Conservation (phyloP, 306 rosid species). For the Vigna hirtella region DNA sequence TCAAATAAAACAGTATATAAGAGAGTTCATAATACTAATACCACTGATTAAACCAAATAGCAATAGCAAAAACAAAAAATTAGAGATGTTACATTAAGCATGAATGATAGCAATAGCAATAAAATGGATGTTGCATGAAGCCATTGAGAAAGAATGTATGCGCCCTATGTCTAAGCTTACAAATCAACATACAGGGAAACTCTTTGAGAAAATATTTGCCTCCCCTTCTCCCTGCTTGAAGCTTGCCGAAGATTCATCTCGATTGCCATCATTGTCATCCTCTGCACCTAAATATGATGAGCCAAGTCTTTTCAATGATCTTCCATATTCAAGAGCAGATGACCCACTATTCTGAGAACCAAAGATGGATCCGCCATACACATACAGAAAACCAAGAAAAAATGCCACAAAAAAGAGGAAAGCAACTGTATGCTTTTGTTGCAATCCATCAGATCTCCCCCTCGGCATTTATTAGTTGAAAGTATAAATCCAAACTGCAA, state of each 20-base stretch:
- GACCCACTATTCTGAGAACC: slow-evolving; percentile 69
- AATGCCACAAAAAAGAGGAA: slow-evolving; percentile 60
- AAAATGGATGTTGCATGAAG: slow-evolving; percentile 24
- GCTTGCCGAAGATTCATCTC: slow-evolving; percentile 68
- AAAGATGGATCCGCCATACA: slow-evolving; percentile 84
- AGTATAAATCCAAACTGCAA: slow-evolving; percentile 41
- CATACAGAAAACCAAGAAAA: slow-evolving; percentile 81
- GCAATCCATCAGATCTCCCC: slow-evolving; percentile 85
- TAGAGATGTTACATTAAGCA: neutral
- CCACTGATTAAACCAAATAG: slow-evolving; percentile 22
- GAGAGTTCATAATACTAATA: neutral
- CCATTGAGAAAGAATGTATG: slow-evolving; percentile 21
- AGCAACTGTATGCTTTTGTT: slow-evolving; percentile 76
- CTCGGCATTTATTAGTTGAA: slow-evolving; percentile 66
- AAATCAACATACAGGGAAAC: slow-evolving; percentile 77
- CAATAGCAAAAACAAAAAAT: neutral
- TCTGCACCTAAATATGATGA: slow-evolving; percentile 79
- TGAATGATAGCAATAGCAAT: neutral
- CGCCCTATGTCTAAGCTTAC: slow-evolving; percentile 23
- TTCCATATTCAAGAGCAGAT: slow-evolving; percentile 83
- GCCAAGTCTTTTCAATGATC: slow-evolving; percentile 80
- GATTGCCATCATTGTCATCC: slow-evolving; percentile 72
- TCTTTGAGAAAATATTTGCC: slow-evolving; percentile 62
- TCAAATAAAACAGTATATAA: slow-evolving; percentile 17
- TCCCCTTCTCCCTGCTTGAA: slow-evolving; percentile 64